Conservation (phyloP, 352 stramenopile genomes). For the Globisporangium alternatum region DNA sequence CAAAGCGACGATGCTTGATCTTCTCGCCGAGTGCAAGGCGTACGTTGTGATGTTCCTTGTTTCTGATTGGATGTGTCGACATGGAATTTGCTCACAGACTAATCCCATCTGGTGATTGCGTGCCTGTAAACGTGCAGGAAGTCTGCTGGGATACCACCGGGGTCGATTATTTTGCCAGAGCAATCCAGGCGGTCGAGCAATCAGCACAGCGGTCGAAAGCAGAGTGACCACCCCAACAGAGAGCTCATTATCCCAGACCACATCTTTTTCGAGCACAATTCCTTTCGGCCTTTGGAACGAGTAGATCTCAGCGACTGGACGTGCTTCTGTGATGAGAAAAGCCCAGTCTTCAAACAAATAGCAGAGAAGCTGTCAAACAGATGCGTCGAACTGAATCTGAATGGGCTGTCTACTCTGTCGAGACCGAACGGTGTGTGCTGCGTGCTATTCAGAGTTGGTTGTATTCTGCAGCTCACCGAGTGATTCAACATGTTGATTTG, state of each 20-base stretch:
- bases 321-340: conserved; percentile 29
- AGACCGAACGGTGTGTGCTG: conserved; percentile 29
- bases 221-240: too few relatives aligned
- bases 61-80: not conserved
- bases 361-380: conserved; percentile 33
- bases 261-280: conserved; percentile 62
- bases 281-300: conserved; percentile 28
- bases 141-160: not conserved
- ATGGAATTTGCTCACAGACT: not conserved
- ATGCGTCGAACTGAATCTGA: conserved; percentile 49
- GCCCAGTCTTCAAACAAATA: conserved; percentile 33
- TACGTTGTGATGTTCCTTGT: conserved; percentile 22
- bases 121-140: conserved; percentile 15
- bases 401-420: conserved; percentile 28
- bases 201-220: conserved; percentile 36
- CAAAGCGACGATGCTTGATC: conserved; percentile 36
- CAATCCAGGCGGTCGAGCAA: conserved; percentile 19
- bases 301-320: conserved; percentile 60
- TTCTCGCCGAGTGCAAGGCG: conserved; percentile 46
- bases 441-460: not conserved
- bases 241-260: conserved; percentile 34
- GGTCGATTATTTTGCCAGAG: not conserved
- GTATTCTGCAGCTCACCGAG: too few relatives aligned
- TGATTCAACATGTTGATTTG: not conserved
- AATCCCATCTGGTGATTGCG: not conserved